Base-by-base conservation (phyloP, 768 basidiomycete genomes). In the Dioszegia hungarica region DNA sequence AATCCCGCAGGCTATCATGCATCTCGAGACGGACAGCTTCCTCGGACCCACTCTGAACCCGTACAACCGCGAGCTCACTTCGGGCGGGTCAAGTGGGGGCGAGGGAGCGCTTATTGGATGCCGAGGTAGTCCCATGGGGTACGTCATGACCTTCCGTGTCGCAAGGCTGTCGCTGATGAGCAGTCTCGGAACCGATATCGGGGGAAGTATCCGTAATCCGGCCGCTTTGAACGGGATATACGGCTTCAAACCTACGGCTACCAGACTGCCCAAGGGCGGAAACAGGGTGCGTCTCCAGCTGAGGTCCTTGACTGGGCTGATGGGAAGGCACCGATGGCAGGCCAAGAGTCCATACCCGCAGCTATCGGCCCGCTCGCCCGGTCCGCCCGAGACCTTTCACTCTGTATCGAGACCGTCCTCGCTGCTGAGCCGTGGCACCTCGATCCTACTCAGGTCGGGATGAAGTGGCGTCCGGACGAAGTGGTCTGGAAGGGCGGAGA, bases 31-130 rank as follows among this genome's bases (percentile, higher is more conserved):
- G 5, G 22, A 57, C 31, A 60, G 55, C 33, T 61, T 57, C 53
- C 51, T 59, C 12, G 72, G 69, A 14, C 28, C 54, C 6, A 66
- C 67, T 0, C 27, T 63, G 0, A 73, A 71, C 38, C 64, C 72
- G 1, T 66, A 53, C 58, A 71, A 70, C 45, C 40, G 45, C 14
- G 53, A 51, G 17, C 38, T 63, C 10, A 71, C 69, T 0, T 40
- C 61, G 12, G 70, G 72, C 17, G 72, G 72, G 1, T 62, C 59
- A 14, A 57, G 48, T 33, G 72, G 72, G 17, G 72, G 72, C 3
- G 72, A 74, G 56, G 56, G 61, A 2, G 67, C 72, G 24, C 48
- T 71, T 8, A 17, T 71, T 8, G 63, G 52, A 5, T 14, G 54
- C 4, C 38, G 54, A 14, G 70, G 62, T 3, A 56, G 47, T 56